Percentiles rank a stretch among this genome's conserved stretches.
phyloP scores from a whole-genome alignment of 768 basidiomycete genomes.

The Suillus alpinus region DNA sequence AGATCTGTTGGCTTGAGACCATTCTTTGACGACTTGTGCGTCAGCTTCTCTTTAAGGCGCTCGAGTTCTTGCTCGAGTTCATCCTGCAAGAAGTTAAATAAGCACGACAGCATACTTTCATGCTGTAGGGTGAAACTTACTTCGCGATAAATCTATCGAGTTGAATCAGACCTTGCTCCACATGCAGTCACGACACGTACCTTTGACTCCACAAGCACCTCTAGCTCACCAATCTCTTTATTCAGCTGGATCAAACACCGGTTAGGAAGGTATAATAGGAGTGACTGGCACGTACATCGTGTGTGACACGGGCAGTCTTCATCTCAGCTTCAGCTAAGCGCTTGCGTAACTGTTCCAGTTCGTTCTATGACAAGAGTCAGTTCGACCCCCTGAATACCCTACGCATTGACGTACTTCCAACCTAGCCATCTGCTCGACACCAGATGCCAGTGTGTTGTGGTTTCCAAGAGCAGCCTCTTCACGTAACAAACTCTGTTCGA shows the following conservation, averaged over 20 bases:
- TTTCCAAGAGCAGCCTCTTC: slow-evolving; percentile 44
- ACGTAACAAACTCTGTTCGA: slow-evolving; percentile 56
- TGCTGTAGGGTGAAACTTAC: slow-evolving; percentile 32
- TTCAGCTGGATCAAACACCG: slow-evolving; percentile 54
- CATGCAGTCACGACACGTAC: slow-evolving; percentile 34
- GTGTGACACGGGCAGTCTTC: slow-evolving; percentile 66
- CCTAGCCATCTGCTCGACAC: slow-evolving; percentile 44
- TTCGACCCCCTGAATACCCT: not conserved
- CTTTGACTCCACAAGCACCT: slow-evolving; percentile 92
- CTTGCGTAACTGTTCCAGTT: slow-evolving; percentile 70
- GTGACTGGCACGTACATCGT: slow-evolving; percentile 51
- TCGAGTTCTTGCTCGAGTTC: slow-evolving; percentile 87
- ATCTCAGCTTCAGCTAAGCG: slow-evolving; percentile 68
- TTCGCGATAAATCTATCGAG: slow-evolving; percentile 76
- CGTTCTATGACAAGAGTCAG: slow-evolving; percentile 38
- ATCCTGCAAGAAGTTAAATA: slow-evolving; percentile 44
- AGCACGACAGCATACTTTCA: not conserved
- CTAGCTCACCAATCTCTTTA: slow-evolving; percentile 90
- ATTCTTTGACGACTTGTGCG: slow-evolving; percentile 57
- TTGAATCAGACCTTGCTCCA: slow-evolving; percentile 3
- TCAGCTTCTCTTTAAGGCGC: slow-evolving; percentile 66
- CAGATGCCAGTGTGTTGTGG: slow-evolving; percentile 11
- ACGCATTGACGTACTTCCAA: slow-evolving; percentile 45
- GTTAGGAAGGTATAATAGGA: not conserved
- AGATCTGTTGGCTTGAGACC: slow-evolving; percentile 36